Conservation (phyloP, 169 alveolate genomes). For the Cryptosporidium xiaoi region DNA sequence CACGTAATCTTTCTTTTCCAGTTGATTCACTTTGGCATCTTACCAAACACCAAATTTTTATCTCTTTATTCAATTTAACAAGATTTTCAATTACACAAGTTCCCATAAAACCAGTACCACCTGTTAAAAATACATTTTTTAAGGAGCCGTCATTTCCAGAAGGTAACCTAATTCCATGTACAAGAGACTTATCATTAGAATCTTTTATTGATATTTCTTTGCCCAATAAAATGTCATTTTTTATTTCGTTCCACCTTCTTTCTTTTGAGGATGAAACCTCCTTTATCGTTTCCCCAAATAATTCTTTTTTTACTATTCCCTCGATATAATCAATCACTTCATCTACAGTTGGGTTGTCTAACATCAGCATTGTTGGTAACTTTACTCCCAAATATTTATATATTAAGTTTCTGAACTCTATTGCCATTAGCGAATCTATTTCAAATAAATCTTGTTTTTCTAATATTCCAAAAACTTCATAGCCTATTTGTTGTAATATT, state of each 20-base stretch:
- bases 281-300: slow-evolving; percentile 27
- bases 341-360: slow-evolving; percentile 76
- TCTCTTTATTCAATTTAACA: slow-evolving; percentile 1
- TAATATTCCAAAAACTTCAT: slow-evolving; percentile 48
- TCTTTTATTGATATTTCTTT: neutral
- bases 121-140: slow-evolving; percentile 53
- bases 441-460: slow-evolving; percentile 58
- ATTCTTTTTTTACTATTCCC: slow-evolving; percentile 9
- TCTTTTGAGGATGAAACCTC: slow-evolving; percentile 8
- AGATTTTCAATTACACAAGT: slow-evolving; percentile 66
- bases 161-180: slow-evolving; percentile 49
- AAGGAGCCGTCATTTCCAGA: slow-evolving; percentile 38
- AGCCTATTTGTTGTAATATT: slow-evolving; percentile 1
- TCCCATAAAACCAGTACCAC: slow-evolving; percentile 75
- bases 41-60: slow-evolving; percentile 60
- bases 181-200: neutral
- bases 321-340: slow-evolving; percentile 46
- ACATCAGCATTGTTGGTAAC: slow-evolving; percentile 77
- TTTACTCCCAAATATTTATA: slow-evolving; percentile 71
- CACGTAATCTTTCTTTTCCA: slow-evolving; percentile 27
- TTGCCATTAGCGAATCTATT: slow-evolving; percentile 79
- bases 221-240: slow-evolving; percentile 11
- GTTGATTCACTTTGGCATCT: slow-evolving; percentile 13
- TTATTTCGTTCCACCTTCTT: slow-evolving; percentile 72
- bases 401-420: slow-evolving; percentile 77